Conservation (phyloP, 495 filamentous ascomycete genomes). For the Talaromyces liani region DNA sequence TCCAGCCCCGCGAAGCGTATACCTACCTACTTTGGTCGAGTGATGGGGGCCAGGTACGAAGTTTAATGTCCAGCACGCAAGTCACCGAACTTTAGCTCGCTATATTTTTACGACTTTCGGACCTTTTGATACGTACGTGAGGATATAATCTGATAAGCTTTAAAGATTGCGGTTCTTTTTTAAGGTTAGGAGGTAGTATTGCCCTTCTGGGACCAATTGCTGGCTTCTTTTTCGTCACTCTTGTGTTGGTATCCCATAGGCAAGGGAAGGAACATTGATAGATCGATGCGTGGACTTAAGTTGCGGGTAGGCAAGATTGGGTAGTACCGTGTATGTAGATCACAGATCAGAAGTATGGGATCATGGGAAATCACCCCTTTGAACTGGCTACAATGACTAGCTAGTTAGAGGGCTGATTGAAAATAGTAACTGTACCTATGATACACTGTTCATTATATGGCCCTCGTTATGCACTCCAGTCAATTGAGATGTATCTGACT, state of each 20-base stretch:
- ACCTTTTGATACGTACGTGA: neutral
- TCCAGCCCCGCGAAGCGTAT: neutral
- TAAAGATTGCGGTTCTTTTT: neutral
- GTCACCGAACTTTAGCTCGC: neutral
- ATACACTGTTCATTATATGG: neutral
- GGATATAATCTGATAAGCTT: neutral
- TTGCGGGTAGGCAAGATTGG: neutral
- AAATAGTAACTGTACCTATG: neutral
- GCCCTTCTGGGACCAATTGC: too few species aligned
- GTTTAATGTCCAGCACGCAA: neutral
- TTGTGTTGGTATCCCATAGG: too few species aligned
- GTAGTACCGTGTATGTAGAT: neutral
- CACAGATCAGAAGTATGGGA: neutral
- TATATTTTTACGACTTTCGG: neutral
- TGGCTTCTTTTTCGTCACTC: too few species aligned
- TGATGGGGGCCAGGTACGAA: neutral
- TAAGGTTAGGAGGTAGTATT: too few species aligned
- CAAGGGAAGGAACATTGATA: neutral
- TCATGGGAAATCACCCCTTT: neutral
- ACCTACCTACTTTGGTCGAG: neutral
- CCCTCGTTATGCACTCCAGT: neutral
- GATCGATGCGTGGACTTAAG: neutral
- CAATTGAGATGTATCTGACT: neutral
- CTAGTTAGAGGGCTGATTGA: too few species aligned
- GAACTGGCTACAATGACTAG: too few species aligned